phyloP scores from a whole-genome alignment of 495 filamentous ascomycete genomes.

The Chaetomium cochliodes region DNA sequence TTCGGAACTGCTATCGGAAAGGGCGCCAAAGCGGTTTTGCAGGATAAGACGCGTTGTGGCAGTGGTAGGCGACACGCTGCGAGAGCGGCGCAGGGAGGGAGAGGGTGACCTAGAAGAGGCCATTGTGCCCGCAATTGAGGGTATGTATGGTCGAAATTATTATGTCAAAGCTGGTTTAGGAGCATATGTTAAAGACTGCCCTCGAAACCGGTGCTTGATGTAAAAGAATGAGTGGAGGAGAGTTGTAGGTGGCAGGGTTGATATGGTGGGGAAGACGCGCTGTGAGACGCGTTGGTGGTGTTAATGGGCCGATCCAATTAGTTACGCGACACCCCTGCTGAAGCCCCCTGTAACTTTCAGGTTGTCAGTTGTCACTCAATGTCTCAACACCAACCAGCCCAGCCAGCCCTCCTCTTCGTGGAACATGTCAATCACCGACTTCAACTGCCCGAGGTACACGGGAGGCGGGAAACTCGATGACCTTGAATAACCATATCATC shows the following conservation, averaged over 20 bases:
- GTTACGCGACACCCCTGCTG: conserved; percentile 21
- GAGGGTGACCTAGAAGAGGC: conserved; percentile 44
- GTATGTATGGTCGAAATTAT: conserved; percentile 19
- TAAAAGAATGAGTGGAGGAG: conserved; percentile 12
- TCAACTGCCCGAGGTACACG: not conserved
- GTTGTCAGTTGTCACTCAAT: too few species aligned
- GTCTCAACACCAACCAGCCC: not conserved
- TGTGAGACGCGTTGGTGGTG: conserved; percentile 19
- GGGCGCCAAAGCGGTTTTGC: conserved; percentile 12
- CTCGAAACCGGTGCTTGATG: conserved; percentile 8
- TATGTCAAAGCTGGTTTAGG: not conserved
- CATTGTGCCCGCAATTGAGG: conserved; percentile 39
- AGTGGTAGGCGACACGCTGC: conserved; percentile 25
- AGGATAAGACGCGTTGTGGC: conserved; percentile 17
- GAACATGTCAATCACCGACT: not conserved
- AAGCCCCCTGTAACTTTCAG: not conserved
- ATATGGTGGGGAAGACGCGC: conserved; percentile 30
- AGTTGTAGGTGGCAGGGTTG: conserved; percentile 16
- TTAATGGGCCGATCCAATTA: conserved; percentile 14
- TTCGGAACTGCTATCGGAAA: conserved; percentile 26
- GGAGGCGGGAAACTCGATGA: too few species aligned
- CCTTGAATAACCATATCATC: not conserved
- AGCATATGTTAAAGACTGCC: conserved; percentile 6
- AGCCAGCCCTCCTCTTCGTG: not conserved
- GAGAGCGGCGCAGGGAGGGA: conserved; percentile 26